phyloP scores from a whole-genome alignment of 768 basidiomycete species.

The Cytidiella melzeri region DNA sequence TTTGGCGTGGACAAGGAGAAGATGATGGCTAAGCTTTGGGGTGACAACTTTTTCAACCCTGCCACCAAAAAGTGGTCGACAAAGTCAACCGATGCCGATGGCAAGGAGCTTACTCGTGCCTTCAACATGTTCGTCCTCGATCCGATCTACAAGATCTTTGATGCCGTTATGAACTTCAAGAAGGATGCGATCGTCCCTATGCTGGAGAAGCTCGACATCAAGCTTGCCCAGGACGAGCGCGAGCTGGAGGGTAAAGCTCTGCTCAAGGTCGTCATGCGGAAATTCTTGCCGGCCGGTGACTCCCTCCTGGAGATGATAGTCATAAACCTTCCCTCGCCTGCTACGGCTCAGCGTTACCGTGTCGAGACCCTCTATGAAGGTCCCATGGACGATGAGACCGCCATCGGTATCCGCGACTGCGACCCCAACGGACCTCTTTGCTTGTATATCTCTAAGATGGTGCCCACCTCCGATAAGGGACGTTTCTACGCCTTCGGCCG shows the following conservation, averaged over 20 bases:
- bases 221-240: constrained; percentile 80
- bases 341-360: constrained; percentile 96
- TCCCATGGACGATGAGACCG: constrained; percentile 99
- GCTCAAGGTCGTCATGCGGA: constrained; percentile 97
- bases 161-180: constrained; percentile 99
- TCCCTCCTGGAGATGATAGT: constrained; percentile 99
- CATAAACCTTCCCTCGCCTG: constrained; percentile 96
- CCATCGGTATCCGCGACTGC: constrained; percentile 97
- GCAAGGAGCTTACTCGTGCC: constrained; percentile 92
- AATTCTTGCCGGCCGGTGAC: constrained; percentile 99
- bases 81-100: constrained; percentile 65
- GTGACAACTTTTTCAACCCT: constrained; percentile 99
- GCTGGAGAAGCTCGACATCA: constrained; percentile 95
- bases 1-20: constrained; percentile 99
- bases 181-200: constrained; percentile 80
- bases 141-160: constrained; percentile 98
- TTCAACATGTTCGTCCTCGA: constrained; percentile 99
- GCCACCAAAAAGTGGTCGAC: constrained; percentile 95
- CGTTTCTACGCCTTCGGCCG: constrained; percentile 99
- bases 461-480: constrained; percentile 99
- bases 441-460: constrained; percentile 99
- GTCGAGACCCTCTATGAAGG: constrained; percentile 99
- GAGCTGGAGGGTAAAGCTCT: constrained; percentile 94
- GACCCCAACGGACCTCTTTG: constrained; percentile 95
- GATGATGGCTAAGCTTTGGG: constrained; percentile 98